Base-by-base conservation (phyloP, 2,329 filamentous ascomycete genomes). In the Hypoxylon sp. region DNA sequence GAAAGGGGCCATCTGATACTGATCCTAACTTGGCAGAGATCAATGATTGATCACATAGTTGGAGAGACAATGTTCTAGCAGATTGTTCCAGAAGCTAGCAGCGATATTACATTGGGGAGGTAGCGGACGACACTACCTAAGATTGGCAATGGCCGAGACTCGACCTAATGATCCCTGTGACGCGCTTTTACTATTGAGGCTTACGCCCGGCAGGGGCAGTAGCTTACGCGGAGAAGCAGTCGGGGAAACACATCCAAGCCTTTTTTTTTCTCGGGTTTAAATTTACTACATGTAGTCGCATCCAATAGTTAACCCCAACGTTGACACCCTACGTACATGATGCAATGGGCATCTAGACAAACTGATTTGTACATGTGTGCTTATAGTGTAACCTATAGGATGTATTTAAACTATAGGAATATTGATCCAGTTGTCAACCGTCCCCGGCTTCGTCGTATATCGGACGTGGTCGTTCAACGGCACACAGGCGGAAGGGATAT, bases 141-240 rank as follows among this genome's bases (percentile, higher is more conserved):
- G 39, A 35, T 50, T 44, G 46, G n/a, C 13, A 2, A 35, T 17
- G 35, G 65, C 65, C 57, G 62, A 68, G 66, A 68, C 50, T 37
- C 13, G 37, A 53, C 15, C 37, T 11, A 27, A 29, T 32, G 44
- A 65, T 54, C 62, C 55, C 48, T 68, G 66, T 62, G 53, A 59
- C 46, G 62, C 50, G 50, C 29, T n/a, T 68, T 61, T 57, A 66
- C 66, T 53, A 62, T 62, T 44, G 39, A 55, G 57, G 62, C 47
- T 62, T 68, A 54, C 57, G 57, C 11, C 51, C 17, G 52, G 39
- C 37, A 57, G 48, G 52, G 52, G 57, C 31, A 52, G 24, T 11
- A 21, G 5, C 15, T 42, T n/a, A 15, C 35, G 6, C 24, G 24
- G 24, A 27, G 24, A 27, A 27, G 24, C 5, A 27, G 24, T 27